Percentiles rank a stretch among this genome's conserved stretches.
phyloP scores from a whole-genome alignment of 2,329 filamentous ascomycete genomes.

The Didymellaceae sp. region DNA sequence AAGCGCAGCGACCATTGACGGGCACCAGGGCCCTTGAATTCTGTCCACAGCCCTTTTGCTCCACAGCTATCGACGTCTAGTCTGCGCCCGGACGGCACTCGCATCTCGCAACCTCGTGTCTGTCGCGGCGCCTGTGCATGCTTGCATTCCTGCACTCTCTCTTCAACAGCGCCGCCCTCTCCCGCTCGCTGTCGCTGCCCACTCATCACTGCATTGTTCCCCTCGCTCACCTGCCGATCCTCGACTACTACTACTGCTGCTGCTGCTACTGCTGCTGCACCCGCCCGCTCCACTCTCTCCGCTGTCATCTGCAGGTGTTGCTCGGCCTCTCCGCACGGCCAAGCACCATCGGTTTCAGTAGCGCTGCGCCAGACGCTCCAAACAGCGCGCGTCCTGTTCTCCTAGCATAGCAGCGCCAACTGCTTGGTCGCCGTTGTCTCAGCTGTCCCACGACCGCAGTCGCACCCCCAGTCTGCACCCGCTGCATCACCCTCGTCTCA shows the following conservation, averaged over 20 bases:
- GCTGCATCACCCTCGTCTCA: constrained; percentile 43
- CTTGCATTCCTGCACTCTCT: neutral
- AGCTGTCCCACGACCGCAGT: constrained; percentile 22
- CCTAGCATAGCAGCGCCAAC: neutral
- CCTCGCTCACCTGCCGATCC: neutral
- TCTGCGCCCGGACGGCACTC: neutral
- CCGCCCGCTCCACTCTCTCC: constrained; percentile 1
- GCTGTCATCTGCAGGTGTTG: constrained; percentile 3
- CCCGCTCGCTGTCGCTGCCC: neutral
- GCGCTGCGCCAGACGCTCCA: constrained; percentile 3
- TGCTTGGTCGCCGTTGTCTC: constrained; percentile 36
- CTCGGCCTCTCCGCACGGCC: constrained; percentile 33
- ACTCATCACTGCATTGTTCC: neutral
- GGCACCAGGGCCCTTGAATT: neutral
- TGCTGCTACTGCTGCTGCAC: neutral
- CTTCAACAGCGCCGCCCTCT: neutral
- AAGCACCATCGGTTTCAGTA: constrained; percentile 22
- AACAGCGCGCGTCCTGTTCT: constrained; percentile 3
- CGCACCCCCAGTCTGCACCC: constrained; percentile 10
- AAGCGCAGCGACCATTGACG: constrained; percentile 2
- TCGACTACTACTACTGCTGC: no score
- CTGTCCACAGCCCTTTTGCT: neutral
- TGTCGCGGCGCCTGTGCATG: neutral
- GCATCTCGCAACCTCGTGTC: constrained; percentile 3
- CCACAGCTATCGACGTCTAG: neutral